Percentiles rank a stretch among this genome's conserved stretches.
phyloP scores from a whole-genome alignment of 345 rosid species.

The Gossypium raimondii region DNA sequence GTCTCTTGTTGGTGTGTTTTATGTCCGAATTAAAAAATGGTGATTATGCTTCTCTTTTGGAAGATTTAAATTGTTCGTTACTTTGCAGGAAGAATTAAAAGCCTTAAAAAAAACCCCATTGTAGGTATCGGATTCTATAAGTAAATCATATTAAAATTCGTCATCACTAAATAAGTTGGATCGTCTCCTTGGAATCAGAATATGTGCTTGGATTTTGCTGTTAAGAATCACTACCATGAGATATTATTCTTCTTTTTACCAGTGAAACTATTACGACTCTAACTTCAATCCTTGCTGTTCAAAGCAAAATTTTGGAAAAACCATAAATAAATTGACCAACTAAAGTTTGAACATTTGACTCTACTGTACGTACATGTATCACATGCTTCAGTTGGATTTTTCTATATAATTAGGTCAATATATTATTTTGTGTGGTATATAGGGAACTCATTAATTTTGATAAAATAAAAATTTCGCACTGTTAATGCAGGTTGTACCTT shows the following conservation, averaged over 20 bases:
- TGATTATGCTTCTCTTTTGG: constrained; percentile 31
- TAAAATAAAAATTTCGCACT: too few species aligned
- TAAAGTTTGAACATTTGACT: too few species aligned
- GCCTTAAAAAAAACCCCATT: not conserved
- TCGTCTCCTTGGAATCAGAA: not conserved
- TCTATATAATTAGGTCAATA: too few species aligned
- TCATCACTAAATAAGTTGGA: too few species aligned
- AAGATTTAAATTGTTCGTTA: constrained; percentile 23
- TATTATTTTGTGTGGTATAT: too few species aligned
- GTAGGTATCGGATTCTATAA: constrained; percentile 25
- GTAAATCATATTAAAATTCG: too few species aligned
- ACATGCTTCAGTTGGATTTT: too few species aligned
- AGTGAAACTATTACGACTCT: not conserved
- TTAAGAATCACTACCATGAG: not conserved
- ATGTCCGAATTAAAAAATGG: not conserved
- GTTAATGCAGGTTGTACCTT: too few species aligned
- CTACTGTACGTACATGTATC: too few species aligned
- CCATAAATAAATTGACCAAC: too few species aligned
- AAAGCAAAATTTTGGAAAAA: not conserved
- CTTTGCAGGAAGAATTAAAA: not conserved
- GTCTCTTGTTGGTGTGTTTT: not conserved
- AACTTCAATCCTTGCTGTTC: not conserved
- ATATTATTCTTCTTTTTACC: not conserved
- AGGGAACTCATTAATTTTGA: too few species aligned
- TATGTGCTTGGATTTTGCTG: not conserved